Base-by-base conservation (phyloP, 169 alveolate genomes). In the Plasmodium vivax region DNA sequence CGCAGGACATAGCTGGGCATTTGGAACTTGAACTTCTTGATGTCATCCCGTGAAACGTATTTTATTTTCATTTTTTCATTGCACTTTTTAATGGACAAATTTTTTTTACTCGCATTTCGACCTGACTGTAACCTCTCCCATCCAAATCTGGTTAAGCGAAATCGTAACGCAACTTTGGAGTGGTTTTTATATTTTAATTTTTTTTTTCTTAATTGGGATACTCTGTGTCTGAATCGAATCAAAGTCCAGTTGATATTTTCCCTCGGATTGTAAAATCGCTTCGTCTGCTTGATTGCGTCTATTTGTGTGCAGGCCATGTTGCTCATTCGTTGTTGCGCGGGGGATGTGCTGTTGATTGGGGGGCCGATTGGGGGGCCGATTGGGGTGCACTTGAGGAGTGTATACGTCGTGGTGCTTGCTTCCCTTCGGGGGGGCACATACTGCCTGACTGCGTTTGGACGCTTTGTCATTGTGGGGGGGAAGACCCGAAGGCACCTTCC, bases 91-190 rank as follows among this genome's bases (percentile, higher is more conserved):
- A 75, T 84, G 30, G 96, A 93, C 58, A 96, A 56, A 87, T 96
- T 92, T 54, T 75, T 85, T 62, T 96, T 96, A 45, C 91, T 93
- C 43, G 96, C 96, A 43, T 93, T 80, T 77, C 97, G 75, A 43
- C 97, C 96, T 73, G 95, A 84, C 71, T 93, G 97, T 27, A 96
- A 72, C 36, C 97, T 91, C 73, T 96, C 97, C 97, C 97, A 96
- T 38, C 97, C 97, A 83, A 96, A 96, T 93, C 95, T 93, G 16
- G 97, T 96, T 56, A 96, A 94, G 54, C 97, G 94, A 84, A 96
- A 96, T 54, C 97, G 82, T 71, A 96, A 87, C 23, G 96, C 96
- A 34, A 96, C 97, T 14, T 96, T 91, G 6, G 97, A 94, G 82
- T 96, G 97, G 81, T 95, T 95, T 92, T 96, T 96, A 38, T 77